Conservation (phyloP, 192 early-diverging fungal genomes). For the Neocallimastix lanati region DNA sequence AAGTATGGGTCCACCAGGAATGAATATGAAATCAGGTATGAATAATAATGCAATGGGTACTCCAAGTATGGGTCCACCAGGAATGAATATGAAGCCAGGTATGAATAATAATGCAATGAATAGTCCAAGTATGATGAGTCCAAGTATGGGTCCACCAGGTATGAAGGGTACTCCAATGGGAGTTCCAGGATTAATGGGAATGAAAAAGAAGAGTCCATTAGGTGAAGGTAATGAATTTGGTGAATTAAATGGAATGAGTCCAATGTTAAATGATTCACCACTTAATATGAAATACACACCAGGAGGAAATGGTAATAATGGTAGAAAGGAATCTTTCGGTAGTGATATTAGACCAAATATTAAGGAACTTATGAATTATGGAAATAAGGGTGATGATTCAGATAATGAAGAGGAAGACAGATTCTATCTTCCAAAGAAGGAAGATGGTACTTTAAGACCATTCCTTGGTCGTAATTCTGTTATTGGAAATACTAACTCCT, state of each 20-base stretch:
- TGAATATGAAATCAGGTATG: background rate
- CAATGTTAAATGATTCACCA: background rate
- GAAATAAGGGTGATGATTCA: background rate
- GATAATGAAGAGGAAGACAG: background rate
- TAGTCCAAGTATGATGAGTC: background rate
- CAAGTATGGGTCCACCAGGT: background rate
- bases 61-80: background rate
- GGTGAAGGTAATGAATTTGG: too few species aligned
- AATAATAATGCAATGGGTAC: background rate
- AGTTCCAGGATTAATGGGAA: too few species aligned
- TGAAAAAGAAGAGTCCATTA: too few species aligned
- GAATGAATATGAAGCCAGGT: background rate
- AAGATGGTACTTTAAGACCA: background rate
- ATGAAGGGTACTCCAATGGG: too few species aligned
- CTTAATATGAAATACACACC: background rate
- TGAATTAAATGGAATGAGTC: too few species aligned
- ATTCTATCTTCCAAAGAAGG: background rate
- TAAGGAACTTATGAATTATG: background rate
- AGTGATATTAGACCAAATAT: background rate
- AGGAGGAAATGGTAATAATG: too few species aligned
- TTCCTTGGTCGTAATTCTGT: background rate
- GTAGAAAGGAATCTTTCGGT: background rate
- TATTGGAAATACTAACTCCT: background rate
- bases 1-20: background rate
- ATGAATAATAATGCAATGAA: background rate